Conservation (phyloP, 2,329 filamentous ascomycete genomes). For the Corinectria fuckeliana region DNA sequence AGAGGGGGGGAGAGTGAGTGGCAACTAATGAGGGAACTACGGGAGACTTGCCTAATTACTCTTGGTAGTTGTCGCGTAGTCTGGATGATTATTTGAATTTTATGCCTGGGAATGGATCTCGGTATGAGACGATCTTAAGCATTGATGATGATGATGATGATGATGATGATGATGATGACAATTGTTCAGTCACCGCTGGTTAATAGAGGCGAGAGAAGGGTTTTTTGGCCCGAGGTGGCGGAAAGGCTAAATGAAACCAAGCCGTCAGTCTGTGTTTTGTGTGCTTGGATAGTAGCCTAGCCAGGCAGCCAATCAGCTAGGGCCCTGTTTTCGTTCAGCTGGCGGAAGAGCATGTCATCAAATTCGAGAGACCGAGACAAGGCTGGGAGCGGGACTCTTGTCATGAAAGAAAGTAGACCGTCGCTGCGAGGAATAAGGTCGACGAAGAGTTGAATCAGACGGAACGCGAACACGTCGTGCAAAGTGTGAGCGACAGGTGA, state of each 20-base stretch:
- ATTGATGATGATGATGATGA: conserved; percentile 10
- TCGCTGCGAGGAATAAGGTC: background rate
- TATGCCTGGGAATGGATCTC: too few species aligned
- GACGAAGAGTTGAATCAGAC: background rate
- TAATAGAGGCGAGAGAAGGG: conserved; percentile 4
- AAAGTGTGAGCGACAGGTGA: background rate
- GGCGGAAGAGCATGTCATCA: background rate
- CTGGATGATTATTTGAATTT: too few species aligned
- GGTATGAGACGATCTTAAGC: conserved; percentile 12
- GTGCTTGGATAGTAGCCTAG: conserved; percentile 28
- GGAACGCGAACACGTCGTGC: too few species aligned
- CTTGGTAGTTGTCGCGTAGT: background rate
- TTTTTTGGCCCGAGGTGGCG: conserved; percentile 15
- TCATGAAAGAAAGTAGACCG: background rate
- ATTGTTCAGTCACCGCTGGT: background rate
- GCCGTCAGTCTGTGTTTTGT: background rate
- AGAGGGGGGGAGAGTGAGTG: background rate
- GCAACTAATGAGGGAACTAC: background rate
- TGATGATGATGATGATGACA: conserved; percentile 6
- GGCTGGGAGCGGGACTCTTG: background rate
- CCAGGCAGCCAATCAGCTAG: conserved; percentile 10
- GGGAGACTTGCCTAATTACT: background rate
- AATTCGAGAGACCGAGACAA: background rate
- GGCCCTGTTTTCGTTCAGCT: conserved; percentile 15
- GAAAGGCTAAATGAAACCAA: conserved; percentile 17